Evolutionary conservation across 2,329 filamentous ascomycete species (phyloP).

Genomic region (Stemphylium lycopersici): DNA sequence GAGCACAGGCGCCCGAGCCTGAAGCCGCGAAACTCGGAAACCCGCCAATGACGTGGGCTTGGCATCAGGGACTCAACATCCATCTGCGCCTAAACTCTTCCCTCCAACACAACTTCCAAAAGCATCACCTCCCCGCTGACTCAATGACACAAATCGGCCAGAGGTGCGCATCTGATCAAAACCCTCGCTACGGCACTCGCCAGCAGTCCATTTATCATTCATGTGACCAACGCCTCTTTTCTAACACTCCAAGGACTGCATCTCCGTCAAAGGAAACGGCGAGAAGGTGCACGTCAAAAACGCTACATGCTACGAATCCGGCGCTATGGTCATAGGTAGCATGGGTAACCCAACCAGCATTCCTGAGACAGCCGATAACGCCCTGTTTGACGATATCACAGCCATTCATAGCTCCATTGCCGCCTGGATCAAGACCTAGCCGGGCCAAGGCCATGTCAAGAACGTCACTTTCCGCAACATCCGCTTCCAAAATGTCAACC

Average conservation of each 20-base stretch:
- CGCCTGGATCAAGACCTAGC: slow-evolving; percentile 41
- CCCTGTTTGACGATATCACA: slow-evolving; percentile 47
- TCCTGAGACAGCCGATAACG: slow-evolving; percentile 61
- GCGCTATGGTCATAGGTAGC: slow-evolving; percentile 64
- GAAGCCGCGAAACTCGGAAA: slow-evolving; percentile 4
- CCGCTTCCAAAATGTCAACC: slow-evolving; percentile 49
- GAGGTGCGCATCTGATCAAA: too few relatives aligned
- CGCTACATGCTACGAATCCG: slow-evolving; percentile 66
- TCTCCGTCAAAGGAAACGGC: slow-evolving; percentile 66
- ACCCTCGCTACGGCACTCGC: too few relatives aligned
- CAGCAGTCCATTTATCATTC: too few relatives aligned
- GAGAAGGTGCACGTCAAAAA: slow-evolving; percentile 64
- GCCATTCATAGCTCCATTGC: slow-evolving; percentile 35
- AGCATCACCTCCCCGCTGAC: too few relatives aligned
- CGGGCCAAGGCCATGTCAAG: slow-evolving; percentile 50
- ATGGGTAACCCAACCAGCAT: slow-evolving; percentile 64
- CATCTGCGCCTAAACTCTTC: too few relatives aligned
- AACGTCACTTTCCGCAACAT: slow-evolving; percentile 55
- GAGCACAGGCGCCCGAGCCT: slow-evolving; percentile 1
- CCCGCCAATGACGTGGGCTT: slow-evolving; percentile 14
- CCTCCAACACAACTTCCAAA: too few relatives aligned
- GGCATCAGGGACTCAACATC: not conserved
- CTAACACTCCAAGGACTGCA: slow-evolving; percentile 59
- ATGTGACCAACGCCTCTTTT: slow-evolving; percentile 38
- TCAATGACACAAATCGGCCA: too few relatives aligned